These are phyloP conservation scores for Parafenestella ontariensis DNA, from an alignment of 2,329 filamentous ascomycete genomes.

Conservation along the genomic window DNA sequence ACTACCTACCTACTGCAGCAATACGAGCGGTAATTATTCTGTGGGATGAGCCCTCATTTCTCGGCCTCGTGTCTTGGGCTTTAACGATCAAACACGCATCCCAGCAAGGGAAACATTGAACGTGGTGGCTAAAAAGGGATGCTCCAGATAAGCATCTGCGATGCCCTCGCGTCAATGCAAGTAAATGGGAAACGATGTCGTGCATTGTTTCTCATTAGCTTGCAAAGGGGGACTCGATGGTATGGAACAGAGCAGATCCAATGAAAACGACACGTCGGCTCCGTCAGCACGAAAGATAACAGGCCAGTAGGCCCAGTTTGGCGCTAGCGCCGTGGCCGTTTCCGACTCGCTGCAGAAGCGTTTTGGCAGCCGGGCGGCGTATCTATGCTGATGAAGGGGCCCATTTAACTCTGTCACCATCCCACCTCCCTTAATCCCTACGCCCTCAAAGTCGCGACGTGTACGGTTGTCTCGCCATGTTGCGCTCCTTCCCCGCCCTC, in stretches of 20 bases:
- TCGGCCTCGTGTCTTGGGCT: background rate
- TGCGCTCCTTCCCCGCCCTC: slow-evolving; percentile 4
- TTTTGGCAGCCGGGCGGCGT: background rate
- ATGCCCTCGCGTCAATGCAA: background rate
- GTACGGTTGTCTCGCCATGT: background rate
- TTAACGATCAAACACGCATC: too few relatives aligned
- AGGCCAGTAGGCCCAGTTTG: background rate
- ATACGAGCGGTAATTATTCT: background rate
- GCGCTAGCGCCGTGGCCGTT: background rate
- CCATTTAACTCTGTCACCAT: background rate
- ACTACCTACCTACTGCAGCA: background rate
- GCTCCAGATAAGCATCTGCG: background rate
- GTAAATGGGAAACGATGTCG: background rate
- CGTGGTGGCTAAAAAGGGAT: background rate
- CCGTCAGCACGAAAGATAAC: background rate
- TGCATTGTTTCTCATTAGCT: background rate
- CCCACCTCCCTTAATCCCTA: background rate
- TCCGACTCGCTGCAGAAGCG: background rate
- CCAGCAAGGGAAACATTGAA: too few relatives aligned
- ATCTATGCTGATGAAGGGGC: background rate
- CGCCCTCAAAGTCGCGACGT: background rate
- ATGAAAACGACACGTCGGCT: background rate
- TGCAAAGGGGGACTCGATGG: background rate
- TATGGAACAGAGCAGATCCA: background rate
- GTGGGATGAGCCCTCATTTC: background rate